Conservation (phyloP, 306 rosid species). For the Sindora glabra region DNA sequence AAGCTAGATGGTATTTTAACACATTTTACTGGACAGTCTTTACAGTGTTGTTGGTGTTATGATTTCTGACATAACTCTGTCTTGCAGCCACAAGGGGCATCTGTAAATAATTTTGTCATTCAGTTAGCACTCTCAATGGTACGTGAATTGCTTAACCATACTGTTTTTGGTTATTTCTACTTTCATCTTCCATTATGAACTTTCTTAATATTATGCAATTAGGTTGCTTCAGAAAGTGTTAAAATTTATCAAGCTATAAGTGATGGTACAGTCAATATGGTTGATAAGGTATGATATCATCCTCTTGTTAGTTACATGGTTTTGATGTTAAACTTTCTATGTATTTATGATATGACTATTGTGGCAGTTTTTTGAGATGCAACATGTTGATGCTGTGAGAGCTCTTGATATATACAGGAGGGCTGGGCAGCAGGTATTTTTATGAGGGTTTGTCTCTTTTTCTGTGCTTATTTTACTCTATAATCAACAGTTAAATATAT, state of each 20-base stretch:
- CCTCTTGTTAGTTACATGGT: slow-evolving; percentile 14
- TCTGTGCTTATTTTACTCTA: neutral
- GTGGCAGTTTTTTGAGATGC: slow-evolving; percentile 97
- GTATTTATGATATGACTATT: slow-evolving; percentile 13
- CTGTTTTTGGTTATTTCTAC: slow-evolving; percentile 13
- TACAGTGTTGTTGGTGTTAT: neutral
- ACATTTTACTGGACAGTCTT: neutral
- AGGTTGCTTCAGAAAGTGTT: slow-evolving; percentile 93
- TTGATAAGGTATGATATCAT: slow-evolving; percentile 80
- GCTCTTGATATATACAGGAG: slow-evolving; percentile 88
- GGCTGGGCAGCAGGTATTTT: slow-evolving; percentile 90
- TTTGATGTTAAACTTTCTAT: slow-evolving; percentile 20
- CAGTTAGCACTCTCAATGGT: slow-evolving; percentile 90
- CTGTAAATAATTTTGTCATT: slow-evolving; percentile 75
- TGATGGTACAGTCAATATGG: slow-evolving; percentile 92
- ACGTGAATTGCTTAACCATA: slow-evolving; percentile 23
- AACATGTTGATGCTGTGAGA: slow-evolving; percentile 70
- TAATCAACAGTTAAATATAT: neutral
- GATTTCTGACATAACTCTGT: slow-evolving; percentile 1
- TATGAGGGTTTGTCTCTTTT: neutral
- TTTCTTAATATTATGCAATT: slow-evolving; percentile 15
- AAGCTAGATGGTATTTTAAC: too few relatives aligned
- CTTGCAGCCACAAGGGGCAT: slow-evolving; percentile 96
- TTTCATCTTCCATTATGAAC: slow-evolving; percentile 19
- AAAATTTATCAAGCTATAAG: slow-evolving; percentile 95